These are phyloP conservation scores for Colletotrichum orbiculare DNA, from an alignment of 2,329 filamentous ascomycete genomes.

Conservation along the genomic window DNA sequence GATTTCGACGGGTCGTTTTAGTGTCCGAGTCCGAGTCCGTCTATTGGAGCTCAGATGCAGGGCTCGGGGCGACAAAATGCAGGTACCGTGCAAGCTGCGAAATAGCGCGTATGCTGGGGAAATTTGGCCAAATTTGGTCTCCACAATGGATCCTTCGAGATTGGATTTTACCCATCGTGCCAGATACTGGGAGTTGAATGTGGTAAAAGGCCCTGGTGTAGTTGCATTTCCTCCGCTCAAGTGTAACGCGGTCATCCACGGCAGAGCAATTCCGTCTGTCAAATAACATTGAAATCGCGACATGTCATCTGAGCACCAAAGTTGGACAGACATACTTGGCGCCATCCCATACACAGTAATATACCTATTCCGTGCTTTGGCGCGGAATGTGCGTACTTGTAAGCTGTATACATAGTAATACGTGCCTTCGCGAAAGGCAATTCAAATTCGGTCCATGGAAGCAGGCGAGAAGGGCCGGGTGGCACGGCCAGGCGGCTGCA, in stretches of 20 bases:
- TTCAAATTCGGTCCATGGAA: not conserved
- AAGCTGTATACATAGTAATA: no score
- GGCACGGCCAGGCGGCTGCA: constrained; percentile 27
- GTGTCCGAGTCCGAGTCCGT: constrained; percentile 28
- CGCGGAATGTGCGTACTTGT: no score
- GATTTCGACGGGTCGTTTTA: constrained; percentile 15
- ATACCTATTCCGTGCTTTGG: no score
- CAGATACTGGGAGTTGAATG: constrained; percentile 3
- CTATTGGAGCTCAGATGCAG: constrained; percentile 19
- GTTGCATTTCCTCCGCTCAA: constrained; percentile 9
- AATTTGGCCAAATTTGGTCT: constrained; percentile 24
- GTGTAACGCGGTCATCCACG: not conserved
- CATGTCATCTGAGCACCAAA: no score
- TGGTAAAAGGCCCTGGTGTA: constrained; percentile 15
- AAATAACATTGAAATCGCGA: constrained; percentile 12
- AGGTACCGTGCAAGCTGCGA: constrained; percentile 31
- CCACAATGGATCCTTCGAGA: constrained; percentile 26
- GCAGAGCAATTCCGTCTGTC: not conserved
- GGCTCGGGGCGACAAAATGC: constrained; percentile 23
- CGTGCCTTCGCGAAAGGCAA: no score
- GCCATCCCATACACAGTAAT: no score
- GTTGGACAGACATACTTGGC: no score
- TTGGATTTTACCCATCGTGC: constrained; percentile 11
- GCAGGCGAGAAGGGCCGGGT: constrained; percentile 5
- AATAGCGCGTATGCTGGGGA: constrained; percentile 30